Percentiles rank a stretch among this genome's conserved stretches.
Conservation (phyloP, 768 basidiomycete genomes). For the Lentinula boryana region DNA sequence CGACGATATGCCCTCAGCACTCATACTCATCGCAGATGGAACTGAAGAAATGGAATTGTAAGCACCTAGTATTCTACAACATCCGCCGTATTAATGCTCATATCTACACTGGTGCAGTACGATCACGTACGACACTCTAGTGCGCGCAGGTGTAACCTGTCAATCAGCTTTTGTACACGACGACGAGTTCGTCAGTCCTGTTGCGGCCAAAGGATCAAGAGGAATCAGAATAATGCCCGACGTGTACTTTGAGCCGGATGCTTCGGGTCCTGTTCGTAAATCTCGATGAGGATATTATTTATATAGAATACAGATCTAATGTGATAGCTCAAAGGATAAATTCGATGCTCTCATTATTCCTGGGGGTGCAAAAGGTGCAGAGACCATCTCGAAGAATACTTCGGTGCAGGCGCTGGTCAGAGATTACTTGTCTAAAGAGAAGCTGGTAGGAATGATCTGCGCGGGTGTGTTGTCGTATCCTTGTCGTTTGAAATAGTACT, state of each 20-base stretch:
- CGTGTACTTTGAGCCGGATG: conserved; percentile 37
- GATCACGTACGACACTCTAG: conserved; percentile 76
- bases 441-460: conserved; percentile 79
- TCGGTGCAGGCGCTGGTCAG: conserved; percentile 60
- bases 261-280: conserved; percentile 38
- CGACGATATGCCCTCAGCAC: conserved; percentile 43
- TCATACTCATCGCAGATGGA: conserved; percentile 73
- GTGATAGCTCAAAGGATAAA: conserved; percentile 35
- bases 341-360: conserved; percentile 72
- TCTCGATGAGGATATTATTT: neutral
- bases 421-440: conserved; percentile 45
- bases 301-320: neutral
- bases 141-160: conserved; percentile 63
- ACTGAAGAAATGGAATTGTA: conserved; percentile 91
- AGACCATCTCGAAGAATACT: conserved; percentile 55
- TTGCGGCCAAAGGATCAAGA: conserved; percentile 54
- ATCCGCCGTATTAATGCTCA: neutral
- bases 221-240: conserved; percentile 73
- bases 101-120: conserved; percentile 38
- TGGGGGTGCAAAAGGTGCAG: conserved; percentile 74
- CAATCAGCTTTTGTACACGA: conserved; percentile 60
- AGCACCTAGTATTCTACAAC: conserved; percentile 14
- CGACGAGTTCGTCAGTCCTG: conserved; percentile 13
- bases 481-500: neutral
- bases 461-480: conserved; percentile 42